phyloP scores from a whole-genome alignment of 495 filamentous ascomycete genomes.

The Tuber magnatum region DNA sequence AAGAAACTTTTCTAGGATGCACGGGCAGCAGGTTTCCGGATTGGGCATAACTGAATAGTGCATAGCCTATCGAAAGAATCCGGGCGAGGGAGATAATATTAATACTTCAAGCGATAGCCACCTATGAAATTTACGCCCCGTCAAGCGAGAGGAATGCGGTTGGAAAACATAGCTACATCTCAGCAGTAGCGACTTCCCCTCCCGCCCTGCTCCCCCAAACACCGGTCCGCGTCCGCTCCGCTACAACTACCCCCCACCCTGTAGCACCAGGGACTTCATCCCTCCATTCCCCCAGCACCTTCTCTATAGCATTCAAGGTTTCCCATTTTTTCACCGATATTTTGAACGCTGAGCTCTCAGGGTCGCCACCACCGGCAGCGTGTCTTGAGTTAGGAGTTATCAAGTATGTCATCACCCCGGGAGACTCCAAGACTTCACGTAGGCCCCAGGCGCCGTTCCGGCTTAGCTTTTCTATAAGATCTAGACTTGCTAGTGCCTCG shows the following conservation, averaged over 20 bases:
- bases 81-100: background rate
- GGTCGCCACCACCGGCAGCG: constrained; percentile 27
- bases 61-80: background rate
- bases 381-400: constrained; percentile 24
- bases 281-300: constrained; percentile 8
- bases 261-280: constrained; percentile 21
- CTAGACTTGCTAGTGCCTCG: constrained; percentile 30
- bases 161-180: constrained; percentile 17
- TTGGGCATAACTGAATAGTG: background rate
- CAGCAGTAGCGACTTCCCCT: constrained; percentile 34
- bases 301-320: constrained; percentile 19
- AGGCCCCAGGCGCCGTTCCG: constrained; percentile 24
- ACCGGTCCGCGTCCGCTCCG: constrained; percentile 26
- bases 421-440: constrained; percentile 24
- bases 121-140: background rate
- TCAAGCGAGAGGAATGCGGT: background rate
- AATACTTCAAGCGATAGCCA: background rate
- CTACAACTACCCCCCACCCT: constrained; percentile 27
- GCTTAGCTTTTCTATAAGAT: constrained; percentile 28
- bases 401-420: constrained; percentile 30
- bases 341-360: constrained; percentile 31
- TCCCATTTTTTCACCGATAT: constrained; percentile 30
- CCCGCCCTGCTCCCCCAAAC: constrained; percentile 29
- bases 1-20: background rate
- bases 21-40: background rate